Percentiles rank a stretch among this genome's conserved stretches.
These are phyloP conservation scores for Nicotiana knightiana DNA, from an alignment of 257 asterid genomes.

Conservation along the genomic window DNA sequence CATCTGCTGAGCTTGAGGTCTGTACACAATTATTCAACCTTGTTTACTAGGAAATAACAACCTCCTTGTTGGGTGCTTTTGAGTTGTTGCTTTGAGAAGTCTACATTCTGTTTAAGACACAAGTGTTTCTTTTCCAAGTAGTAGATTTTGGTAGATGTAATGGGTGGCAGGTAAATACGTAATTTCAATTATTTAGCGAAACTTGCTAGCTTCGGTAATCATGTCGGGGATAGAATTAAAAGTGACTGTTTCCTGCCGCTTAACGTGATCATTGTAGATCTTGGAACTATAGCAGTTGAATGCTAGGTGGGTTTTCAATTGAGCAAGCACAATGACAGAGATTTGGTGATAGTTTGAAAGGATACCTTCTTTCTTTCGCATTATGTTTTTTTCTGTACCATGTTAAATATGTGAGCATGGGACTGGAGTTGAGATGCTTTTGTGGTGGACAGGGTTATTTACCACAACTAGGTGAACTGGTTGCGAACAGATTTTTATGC, in stretches of 20 bases:
- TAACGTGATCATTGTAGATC: neutral
- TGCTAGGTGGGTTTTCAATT: neutral
- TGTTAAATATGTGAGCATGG: neutral
- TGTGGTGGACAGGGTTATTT: neutral
- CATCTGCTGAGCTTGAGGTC: slow-evolving; percentile 80
- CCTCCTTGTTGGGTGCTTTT: neutral
- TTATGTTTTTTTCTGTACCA: neutral
- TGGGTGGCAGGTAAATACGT: neutral
- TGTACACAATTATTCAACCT: slow-evolving; percentile 3
- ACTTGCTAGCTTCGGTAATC: neutral
- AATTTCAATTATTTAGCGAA: neutral
- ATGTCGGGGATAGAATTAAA: neutral
- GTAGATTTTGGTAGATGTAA: neutral
- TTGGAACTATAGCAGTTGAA: neutral
- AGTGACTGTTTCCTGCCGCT: neutral
- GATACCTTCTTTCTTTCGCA: neutral
- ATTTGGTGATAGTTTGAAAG: neutral
- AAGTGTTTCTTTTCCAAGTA: neutral
- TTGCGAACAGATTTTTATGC: neutral
- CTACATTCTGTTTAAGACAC: neutral
- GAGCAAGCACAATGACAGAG: neutral
- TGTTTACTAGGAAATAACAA: neutral
- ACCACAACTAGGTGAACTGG: neutral
- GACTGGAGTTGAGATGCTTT: neutral
- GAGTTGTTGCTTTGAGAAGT: neutral